These are phyloP conservation scores for Fusarium domesticum DNA, from an alignment of 2,329 filamentous ascomycete genomes.

Conservation along the genomic window DNA sequence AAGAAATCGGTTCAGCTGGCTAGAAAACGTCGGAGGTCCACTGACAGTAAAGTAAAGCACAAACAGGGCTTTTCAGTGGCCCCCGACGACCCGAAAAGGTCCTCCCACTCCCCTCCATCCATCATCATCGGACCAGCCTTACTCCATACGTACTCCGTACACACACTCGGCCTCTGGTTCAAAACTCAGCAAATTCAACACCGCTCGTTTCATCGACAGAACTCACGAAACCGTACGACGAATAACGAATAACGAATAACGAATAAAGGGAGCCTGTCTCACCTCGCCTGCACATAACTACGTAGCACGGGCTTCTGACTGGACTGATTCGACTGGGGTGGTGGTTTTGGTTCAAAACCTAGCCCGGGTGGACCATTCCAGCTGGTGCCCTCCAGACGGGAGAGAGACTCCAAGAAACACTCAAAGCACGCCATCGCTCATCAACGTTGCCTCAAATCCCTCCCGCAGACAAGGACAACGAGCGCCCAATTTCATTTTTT, in stretches of 20 bases:
- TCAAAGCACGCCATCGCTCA: slow-evolving; percentile 29
- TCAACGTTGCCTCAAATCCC: slow-evolving; percentile 29
- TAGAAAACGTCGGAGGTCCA: not conserved
- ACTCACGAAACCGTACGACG: too few relatives aligned
- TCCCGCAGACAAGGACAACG: slow-evolving; percentile 4
- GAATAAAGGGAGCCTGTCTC: too few relatives aligned
- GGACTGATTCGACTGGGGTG: not conserved
- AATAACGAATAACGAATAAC: too few relatives aligned
- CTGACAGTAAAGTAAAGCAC: not conserved
- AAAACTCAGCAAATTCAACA: too few relatives aligned
- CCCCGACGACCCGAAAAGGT: not conserved
- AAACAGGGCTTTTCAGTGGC: not conserved
- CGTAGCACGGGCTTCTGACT: not conserved
- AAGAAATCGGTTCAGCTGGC: not conserved
- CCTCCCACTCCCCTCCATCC: not conserved
- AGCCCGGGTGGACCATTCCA: slow-evolving; percentile 23
- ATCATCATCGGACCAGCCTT: too few relatives aligned
- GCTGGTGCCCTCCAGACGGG: too few relatives aligned
- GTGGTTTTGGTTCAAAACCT: slow-evolving; percentile 14
- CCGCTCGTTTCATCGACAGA: too few relatives aligned
- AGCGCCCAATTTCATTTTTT: slow-evolving; percentile 13
- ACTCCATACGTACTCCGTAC: too few relatives aligned
- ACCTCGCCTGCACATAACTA: too few relatives aligned
- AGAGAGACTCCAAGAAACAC: slow-evolving; percentile 12
- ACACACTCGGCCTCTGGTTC: too few relatives aligned